Conservation (phyloP, 441 rosid genomes). For the Aquilaria agallochum region DNA sequence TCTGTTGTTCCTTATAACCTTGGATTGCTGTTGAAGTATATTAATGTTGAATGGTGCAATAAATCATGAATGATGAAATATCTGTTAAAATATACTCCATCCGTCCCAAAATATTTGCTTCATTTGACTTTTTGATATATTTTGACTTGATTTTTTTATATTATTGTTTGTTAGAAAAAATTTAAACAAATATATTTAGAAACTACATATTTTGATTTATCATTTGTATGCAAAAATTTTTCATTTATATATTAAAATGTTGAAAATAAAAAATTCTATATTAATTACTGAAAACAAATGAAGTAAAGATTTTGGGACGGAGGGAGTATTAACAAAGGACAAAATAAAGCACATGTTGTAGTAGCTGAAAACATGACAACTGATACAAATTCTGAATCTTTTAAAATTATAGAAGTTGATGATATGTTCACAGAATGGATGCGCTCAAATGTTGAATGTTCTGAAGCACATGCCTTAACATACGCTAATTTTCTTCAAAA, state of each 20-base stretch:
- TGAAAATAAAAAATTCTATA: no score
- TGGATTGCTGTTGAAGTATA: background rate
- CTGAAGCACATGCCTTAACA: background rate
- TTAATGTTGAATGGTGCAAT: constrained; percentile 11
- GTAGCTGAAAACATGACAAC: background rate
- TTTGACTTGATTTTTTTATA: no score
- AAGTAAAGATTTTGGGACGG: no score
- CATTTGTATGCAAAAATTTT: no score
- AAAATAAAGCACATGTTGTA: background rate
- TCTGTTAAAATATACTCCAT: constrained; percentile 14
- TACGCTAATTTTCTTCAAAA: background rate
- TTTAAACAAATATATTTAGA: no score
- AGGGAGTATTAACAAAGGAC: constrained; percentile 6
- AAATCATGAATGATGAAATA: constrained; percentile 4
- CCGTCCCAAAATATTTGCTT: no score
- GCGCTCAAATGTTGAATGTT: background rate
- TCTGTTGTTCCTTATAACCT: constrained; percentile 10
- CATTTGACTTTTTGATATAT: no score
- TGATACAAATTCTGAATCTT: no score
- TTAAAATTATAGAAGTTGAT: background rate
- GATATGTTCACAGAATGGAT: constrained; percentile 8
- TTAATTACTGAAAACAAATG: no score
- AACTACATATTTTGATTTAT: no score
- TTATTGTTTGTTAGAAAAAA: no score
- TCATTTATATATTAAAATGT: no score